Conservation (phyloP, 2,329 filamentous ascomycete genomes). For the Diplodia sapinea region DNA sequence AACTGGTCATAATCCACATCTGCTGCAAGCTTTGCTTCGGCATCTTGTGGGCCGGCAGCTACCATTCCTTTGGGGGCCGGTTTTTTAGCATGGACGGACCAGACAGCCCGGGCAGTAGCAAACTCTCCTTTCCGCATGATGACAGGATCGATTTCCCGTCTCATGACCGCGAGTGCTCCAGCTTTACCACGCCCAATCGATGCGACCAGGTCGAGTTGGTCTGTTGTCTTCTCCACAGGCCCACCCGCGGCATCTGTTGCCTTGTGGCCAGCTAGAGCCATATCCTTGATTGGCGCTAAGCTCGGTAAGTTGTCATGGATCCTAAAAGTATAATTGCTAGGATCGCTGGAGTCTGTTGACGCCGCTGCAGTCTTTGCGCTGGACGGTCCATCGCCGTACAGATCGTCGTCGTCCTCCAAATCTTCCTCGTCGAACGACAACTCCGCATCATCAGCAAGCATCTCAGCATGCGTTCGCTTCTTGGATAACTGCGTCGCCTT, state of each 20-base stretch:
- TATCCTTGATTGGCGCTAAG: constrained; percentile 77
- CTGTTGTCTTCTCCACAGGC: neutral
- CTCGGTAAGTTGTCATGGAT: constrained; percentile 78
- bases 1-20: constrained; percentile 75
- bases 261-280: constrained; percentile 67
- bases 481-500: constrained; percentile 67
- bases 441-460: constrained; percentile 58
- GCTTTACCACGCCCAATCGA: constrained; percentile 68
- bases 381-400: constrained; percentile 63
- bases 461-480: constrained; percentile 67
- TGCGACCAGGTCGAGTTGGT: constrained; percentile 59
- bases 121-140: constrained; percentile 74
- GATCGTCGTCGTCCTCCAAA: constrained; percentile 61
- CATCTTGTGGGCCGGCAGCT: constrained; percentile 52
- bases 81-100: constrained; percentile 77
- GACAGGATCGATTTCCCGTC: constrained; percentile 76
- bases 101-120: constrained; percentile 75
- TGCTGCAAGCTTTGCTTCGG: constrained; percentile 48
- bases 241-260: constrained; percentile 34
- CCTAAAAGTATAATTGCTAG: constrained; percentile 73
- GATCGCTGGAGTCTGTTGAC: constrained; percentile 52
- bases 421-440: constrained; percentile 63
- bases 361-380: constrained; percentile 49
- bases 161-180: constrained; percentile 76
- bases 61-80: constrained; percentile 65